Evolutionary conservation across 352 stramenopile species (phyloP).

Genomic region (Globisporangium viniferum): DNA sequence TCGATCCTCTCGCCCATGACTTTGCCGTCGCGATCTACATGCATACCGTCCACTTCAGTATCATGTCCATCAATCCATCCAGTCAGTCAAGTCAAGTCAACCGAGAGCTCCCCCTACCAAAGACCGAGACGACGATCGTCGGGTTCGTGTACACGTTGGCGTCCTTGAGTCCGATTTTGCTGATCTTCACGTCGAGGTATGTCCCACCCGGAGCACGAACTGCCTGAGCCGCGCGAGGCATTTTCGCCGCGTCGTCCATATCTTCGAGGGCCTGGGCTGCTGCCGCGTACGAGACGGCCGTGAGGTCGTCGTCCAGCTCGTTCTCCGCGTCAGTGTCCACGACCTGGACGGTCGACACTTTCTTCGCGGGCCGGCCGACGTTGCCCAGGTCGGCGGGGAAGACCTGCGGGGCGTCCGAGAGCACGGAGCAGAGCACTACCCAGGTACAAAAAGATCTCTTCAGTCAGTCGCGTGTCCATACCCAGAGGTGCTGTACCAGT

Average conservation of each 20-base stretch:
- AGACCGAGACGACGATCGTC: constrained; percentile 60
- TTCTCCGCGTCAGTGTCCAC: constrained; percentile 25
- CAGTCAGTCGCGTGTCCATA: neutral
- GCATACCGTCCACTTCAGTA: neutral
- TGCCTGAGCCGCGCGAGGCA: neutral
- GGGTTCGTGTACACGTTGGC: constrained; percentile 57
- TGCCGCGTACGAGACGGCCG: neutral
- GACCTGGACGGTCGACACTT: constrained; percentile 26
- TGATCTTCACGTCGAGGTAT: constrained; percentile 53
- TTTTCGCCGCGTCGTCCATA: neutral
- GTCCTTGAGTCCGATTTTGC: constrained; percentile 65
- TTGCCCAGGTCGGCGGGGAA: constrained; percentile 29
- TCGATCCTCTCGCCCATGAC: constrained; percentile 55
- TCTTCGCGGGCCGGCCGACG: constrained; percentile 19
- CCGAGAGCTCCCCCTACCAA: constrained; percentile 23
- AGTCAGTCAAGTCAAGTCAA: neutral
- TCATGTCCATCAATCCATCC: neutral
- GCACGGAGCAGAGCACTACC: constrained; percentile 33
- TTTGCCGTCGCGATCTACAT: constrained; percentile 41
- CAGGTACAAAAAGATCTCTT: neutral
- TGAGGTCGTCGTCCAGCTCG: constrained; percentile 20
- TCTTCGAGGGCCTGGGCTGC: neutral
- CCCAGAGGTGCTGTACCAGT: no score
- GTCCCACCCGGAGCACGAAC: constrained; percentile 24
- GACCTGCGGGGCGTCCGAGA: constrained; percentile 38